Percentiles rank a stretch among this genome's conserved stretches.
These are phyloP conservation scores for Ophiocytium majus DNA, from an alignment of 352 stramenopile species.

Conservation along the genomic window DNA sequence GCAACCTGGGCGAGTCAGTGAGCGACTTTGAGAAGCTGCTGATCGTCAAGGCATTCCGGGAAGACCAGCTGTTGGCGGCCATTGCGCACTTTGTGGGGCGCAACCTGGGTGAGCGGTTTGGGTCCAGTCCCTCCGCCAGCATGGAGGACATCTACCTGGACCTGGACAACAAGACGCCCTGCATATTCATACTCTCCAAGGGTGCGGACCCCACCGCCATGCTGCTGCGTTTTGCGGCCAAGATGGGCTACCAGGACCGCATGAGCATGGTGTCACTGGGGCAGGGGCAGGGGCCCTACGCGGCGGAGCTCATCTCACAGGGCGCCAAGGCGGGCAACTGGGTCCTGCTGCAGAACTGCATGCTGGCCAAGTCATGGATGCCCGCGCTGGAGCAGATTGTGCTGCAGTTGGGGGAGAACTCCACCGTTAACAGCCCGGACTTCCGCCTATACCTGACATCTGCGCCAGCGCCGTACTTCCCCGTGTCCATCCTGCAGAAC, in stretches of 20 bases:
- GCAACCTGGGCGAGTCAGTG: constrained; percentile 31
- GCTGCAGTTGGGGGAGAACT: constrained; percentile 69
- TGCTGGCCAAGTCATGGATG: constrained; percentile 90
- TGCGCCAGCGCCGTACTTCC: constrained; percentile 83
- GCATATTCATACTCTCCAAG: constrained; percentile 85
- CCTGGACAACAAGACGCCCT: constrained; percentile 81
- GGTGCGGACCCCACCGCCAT: constrained; percentile 85
- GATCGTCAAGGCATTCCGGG: constrained; percentile 65
- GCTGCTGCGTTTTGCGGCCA: constrained; percentile 80
- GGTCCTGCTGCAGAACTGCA: constrained; percentile 89
- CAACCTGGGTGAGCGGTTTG: constrained; percentile 79
- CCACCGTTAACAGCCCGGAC: constrained; percentile 57
- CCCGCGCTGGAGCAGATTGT: constrained; percentile 83
- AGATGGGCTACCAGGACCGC: constrained; percentile 76
- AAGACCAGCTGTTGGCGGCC: constrained; percentile 80
- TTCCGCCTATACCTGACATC: constrained; percentile 88
- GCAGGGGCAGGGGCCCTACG: constrained; percentile 82
- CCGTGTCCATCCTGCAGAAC: constrained; percentile 83
- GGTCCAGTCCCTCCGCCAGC: constrained; percentile 68
- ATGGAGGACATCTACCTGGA: constrained; percentile 90
- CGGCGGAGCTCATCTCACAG: constrained; percentile 80
- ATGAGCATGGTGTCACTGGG: constrained; percentile 85
- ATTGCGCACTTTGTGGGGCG: constrained; percentile 76
- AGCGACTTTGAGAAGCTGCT: constrained; percentile 61
- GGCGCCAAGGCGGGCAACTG: constrained; percentile 78